Percentiles rank a stretch among this genome's conserved stretches.
These are phyloP conservation scores for Discostella stelligeroides DNA, from an alignment of 108 stramenopile species.

Conservation along the genomic window DNA sequence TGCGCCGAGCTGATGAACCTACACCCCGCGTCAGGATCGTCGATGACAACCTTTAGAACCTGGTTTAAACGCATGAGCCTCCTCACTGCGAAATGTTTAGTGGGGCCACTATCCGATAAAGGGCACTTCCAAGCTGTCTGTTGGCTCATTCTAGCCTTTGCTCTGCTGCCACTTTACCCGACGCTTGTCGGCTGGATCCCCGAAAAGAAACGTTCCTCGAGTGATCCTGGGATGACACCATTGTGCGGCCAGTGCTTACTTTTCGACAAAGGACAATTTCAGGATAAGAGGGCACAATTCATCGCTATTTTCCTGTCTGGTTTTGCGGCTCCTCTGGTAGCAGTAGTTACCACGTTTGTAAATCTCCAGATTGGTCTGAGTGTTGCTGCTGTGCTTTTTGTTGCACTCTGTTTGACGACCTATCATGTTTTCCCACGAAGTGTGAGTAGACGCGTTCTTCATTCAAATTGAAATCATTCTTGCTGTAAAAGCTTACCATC, in stretches of 20 bases:
- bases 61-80: slow-evolving; percentile 31
- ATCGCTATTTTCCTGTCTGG: slow-evolving; percentile 46
- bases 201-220: slow-evolving; percentile 36
- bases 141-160: slow-evolving; percentile 43
- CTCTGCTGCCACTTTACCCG: slow-evolving; percentile 41
- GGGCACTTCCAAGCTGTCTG: slow-evolving; percentile 45
- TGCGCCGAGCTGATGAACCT: slow-evolving; percentile 43
- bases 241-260: slow-evolving; percentile 39
- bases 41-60: slow-evolving; percentile 44
- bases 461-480: too few relatives aligned
- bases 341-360: slow-evolving; percentile 48
- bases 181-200: slow-evolving; percentile 50
- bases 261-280: slow-evolving; percentile 41
- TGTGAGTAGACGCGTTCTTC: too few relatives aligned
- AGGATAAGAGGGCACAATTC: slow-evolving; percentile 42
- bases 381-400: slow-evolving; percentile 23
- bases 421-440: slow-evolving; percentile 18
- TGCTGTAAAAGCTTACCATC: too few relatives aligned
- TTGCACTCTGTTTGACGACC: slow-evolving; percentile 16
- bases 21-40: slow-evolving; percentile 35
- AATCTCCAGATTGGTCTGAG: slow-evolving; percentile 38
- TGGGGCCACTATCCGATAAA: slow-evolving; percentile 46
- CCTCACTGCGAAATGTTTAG: slow-evolving; percentile 38
- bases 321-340: slow-evolving; percentile 39
- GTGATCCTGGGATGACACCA: slow-evolving; percentile 40